These are phyloP conservation scores for Tylopilus sp. DNA, from an alignment of 768 basidiomycete genomes.

Conservation along the genomic window DNA sequence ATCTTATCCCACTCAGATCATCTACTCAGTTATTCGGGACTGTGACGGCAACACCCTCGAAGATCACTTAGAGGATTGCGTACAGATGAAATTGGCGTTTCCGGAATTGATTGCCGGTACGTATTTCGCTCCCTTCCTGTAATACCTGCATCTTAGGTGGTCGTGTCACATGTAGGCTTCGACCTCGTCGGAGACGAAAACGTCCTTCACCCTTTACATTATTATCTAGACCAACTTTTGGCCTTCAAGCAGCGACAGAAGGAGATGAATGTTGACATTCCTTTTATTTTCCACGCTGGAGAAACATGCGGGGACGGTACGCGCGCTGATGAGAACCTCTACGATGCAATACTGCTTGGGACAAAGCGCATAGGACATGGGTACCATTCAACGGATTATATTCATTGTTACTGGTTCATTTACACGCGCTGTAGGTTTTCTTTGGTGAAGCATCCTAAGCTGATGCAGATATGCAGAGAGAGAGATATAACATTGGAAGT, in stretches of 20 bases:
- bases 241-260: slow-evolving; percentile 43
- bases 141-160: not conserved
- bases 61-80: slow-evolving; percentile 72
- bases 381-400: slow-evolving; percentile 32
- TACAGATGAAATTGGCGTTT: slow-evolving; percentile 68
- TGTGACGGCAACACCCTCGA: slow-evolving; percentile 54
- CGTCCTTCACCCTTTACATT: slow-evolving; percentile 45
- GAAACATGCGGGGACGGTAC: slow-evolving; percentile 79
- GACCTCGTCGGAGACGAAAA: slow-evolving; percentile 63
- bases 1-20: slow-evolving; percentile 44
- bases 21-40: slow-evolving; percentile 62
- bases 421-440: slow-evolving; percentile 49
- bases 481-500: slow-evolving; percentile 65
- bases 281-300: slow-evolving; percentile 78
- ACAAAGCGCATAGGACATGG: slow-evolving; percentile 83
- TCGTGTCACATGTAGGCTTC: slow-evolving; percentile 37
- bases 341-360: slow-evolving; percentile 74
- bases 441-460: slow-evolving; percentile 69
- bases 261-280: slow-evolving; percentile 49
- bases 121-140: not conserved
- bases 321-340: slow-evolving; percentile 65
- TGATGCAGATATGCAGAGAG: slow-evolving; percentile 66
- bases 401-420: not conserved
- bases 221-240: slow-evolving; percentile 61
- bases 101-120: slow-evolving; percentile 68